These are phyloP conservation scores for Amaranthus cruentus DNA, from an alignment of 148 eudicot species.

Conservation along the genomic window DNA sequence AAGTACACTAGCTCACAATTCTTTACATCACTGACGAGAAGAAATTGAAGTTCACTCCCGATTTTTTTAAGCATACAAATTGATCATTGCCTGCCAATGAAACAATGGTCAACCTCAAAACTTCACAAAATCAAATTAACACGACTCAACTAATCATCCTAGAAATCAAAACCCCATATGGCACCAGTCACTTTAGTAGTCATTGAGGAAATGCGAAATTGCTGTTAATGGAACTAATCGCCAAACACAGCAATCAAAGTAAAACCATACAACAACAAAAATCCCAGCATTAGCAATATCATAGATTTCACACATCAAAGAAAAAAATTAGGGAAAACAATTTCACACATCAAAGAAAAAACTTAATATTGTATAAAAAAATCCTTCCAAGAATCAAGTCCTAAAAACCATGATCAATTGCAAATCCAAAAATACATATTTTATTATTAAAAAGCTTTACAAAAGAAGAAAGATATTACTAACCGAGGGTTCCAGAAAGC, in stretches of 20 bases:
- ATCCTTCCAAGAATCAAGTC: background rate
- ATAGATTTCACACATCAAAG: background rate
- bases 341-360: background rate
- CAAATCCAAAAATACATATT: background rate
- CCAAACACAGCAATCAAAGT: background rate
- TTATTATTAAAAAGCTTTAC: background rate
- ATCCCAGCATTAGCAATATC: background rate
- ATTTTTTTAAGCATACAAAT: background rate
- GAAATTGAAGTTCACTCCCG: no score
- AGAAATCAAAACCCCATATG: background rate
- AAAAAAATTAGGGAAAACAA: background rate
- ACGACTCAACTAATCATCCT: background rate
- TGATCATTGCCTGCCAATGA: background rate
- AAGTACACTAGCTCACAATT: no score
- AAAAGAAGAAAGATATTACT: slow-evolving; percentile 19
- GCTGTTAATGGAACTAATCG: no score
- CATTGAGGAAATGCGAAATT: no score
- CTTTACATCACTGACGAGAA: no score
- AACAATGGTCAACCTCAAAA: background rate
- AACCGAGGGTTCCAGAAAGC: slow-evolving; percentile 41
- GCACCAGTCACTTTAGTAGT: background rate
- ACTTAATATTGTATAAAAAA: background rate
- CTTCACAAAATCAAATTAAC: background rate
- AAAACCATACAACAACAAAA: background rate
- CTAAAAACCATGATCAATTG: background rate